phyloP scores from a whole-genome alignment of 345 rosid species.

The Eucalyptus pauciflora region DNA sequence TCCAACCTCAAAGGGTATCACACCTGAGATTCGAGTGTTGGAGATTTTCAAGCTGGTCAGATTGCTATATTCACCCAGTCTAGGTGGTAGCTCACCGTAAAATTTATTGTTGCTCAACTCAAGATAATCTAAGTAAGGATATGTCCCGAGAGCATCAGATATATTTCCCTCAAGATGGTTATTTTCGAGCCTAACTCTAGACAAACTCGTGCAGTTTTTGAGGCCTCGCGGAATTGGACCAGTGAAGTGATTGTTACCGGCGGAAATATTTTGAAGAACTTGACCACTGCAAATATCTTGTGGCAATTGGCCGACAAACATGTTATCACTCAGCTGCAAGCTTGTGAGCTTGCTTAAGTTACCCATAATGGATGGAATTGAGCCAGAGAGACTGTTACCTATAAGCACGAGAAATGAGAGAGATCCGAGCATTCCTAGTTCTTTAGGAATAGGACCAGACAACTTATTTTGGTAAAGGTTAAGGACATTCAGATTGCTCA shows the following conservation, averaged over 20 bases:
- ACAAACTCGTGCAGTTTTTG: neutral
- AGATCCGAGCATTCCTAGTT: too few species aligned
- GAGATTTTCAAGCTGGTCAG: neutral
- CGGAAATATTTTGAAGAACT: neutral
- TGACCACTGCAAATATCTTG: neutral
- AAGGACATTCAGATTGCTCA: too few species aligned
- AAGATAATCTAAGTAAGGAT: neutral
- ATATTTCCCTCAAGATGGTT: neutral
- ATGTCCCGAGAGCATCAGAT: neutral
- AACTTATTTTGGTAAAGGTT: too few species aligned
- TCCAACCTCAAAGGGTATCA: neutral
- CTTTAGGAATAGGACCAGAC: neutral
- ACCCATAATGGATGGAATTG: neutral
- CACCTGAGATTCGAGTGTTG: neutral
- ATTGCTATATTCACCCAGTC: neutral
- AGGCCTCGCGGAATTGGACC: slow-evolving; percentile 4
- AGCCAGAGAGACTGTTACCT: neutral
- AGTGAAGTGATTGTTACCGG: neutral
- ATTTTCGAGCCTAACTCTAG: neutral
- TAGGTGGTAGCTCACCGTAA: neutral
- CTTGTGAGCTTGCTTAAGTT: neutral
- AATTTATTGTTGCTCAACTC: neutral
- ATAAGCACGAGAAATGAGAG: neutral
- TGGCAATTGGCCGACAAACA: neutral
- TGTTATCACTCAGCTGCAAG: neutral